Percentiles rank a stretch among this genome's conserved stretches.
phyloP scores from a whole-genome alignment of 345 rosid species.

The Angophora floribunda region DNA sequence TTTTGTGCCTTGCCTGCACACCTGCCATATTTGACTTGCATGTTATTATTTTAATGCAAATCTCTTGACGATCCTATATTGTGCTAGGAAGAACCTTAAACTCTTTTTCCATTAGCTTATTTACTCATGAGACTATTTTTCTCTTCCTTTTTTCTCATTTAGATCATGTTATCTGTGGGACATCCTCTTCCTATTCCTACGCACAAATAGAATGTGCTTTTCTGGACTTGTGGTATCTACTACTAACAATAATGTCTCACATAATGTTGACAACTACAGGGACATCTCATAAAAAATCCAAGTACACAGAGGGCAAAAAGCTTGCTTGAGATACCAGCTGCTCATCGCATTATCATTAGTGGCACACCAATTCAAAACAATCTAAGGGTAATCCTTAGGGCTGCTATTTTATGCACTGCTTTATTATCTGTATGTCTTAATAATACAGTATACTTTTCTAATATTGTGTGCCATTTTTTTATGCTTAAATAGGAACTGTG shows the following conservation, averaged over 20 bases:
- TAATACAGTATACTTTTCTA: not conserved
- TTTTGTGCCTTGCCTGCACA: not conserved
- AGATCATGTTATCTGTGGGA: not conserved
- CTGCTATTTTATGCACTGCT: not conserved
- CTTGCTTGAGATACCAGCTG: slow-evolving; percentile 91
- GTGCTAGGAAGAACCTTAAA: not conserved
- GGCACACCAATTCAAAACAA: slow-evolving; percentile 98
- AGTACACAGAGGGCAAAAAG: slow-evolving; percentile 97
- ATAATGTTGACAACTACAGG: slow-evolving; percentile 28
- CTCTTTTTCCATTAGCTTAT: not conserved
- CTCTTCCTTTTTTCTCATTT: not conserved
- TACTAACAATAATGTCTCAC: not conserved
- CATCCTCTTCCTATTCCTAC: not conserved
- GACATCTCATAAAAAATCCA: slow-evolving; percentile 96
- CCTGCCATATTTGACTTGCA: not conserved
- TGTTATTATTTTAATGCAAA: not conserved
- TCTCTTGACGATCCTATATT: not conserved
- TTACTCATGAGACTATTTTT: not conserved
- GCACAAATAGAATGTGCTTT: not conserved
- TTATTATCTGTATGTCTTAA: not conserved
- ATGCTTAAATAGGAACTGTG: slow-evolving; percentile 64
- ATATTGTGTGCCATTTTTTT: not conserved
- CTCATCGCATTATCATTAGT: slow-evolving; percentile 78
- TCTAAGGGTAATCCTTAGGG: slow-evolving; percentile 56
- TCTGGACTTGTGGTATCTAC: not conserved